A percentile compares a stretch with the other conserved stretches of the same genome.
Conservation (phyloP, 345 rosid genomes). For the Lepidium didymum region DNA sequence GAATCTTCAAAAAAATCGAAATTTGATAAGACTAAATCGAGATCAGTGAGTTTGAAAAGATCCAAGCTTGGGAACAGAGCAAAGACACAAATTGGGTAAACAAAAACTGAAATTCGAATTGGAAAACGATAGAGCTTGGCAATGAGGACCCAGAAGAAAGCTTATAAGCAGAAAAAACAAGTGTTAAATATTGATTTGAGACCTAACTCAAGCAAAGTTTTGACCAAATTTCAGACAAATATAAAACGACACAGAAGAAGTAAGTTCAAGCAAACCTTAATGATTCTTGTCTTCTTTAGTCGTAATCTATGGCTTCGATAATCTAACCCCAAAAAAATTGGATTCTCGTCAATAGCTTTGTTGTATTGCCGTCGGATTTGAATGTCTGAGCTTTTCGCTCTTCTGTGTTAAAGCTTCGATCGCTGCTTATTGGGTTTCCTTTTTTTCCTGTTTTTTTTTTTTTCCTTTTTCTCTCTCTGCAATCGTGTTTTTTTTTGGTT, state of each 20-base stretch:
- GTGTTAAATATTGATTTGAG: constrained; percentile 27
- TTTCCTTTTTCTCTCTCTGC: constrained; percentile 6
- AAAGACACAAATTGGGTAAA: constrained; percentile 27
- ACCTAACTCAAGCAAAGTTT: constrained; percentile 27
- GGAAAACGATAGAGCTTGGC: constrained; percentile 5
- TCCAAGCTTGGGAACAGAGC: constrained; percentile 45
- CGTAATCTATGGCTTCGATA: constrained; percentile 15
- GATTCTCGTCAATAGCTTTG: constrained; percentile 6
- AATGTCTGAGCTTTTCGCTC: constrained; percentile 34
- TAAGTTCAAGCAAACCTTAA: constrained; percentile 18
- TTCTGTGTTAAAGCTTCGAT: constrained; percentile 41
- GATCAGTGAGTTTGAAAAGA: constrained; percentile 44
- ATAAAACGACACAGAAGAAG: constrained; percentile 16
- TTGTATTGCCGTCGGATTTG: constrained; percentile 31
- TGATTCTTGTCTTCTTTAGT: constrained; percentile 22
- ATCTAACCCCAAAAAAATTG: background rate
- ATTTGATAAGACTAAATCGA: constrained; percentile 37
- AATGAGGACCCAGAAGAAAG: constrained; percentile 39
- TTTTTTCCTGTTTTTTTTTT: constrained; percentile 11
- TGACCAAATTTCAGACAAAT: constrained; percentile 42
- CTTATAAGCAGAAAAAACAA: constrained; percentile 31
- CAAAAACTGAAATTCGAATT: constrained; percentile 7
- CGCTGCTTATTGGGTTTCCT: constrained; percentile 41
- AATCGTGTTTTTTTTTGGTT: constrained; percentile 13
- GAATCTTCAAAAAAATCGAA: constrained; percentile 25